Base-by-base conservation (phyloP, 108 stramenopile genomes). In the Hondaea fermentalgiana region DNA sequence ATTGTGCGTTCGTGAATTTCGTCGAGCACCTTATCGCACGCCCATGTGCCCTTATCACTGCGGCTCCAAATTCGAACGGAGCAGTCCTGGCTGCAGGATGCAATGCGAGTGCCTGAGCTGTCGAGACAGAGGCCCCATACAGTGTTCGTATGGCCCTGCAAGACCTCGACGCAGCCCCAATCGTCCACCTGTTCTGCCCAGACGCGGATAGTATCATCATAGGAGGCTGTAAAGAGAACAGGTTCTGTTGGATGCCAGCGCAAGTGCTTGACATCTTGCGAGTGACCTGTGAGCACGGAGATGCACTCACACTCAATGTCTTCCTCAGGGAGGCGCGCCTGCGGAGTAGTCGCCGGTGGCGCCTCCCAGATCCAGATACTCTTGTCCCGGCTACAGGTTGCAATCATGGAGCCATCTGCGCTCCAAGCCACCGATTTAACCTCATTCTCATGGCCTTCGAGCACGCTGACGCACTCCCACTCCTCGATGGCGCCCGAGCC, bases 301-400 rank as follows among this genome's bases (percentile, higher is more conserved):
- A 58, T 19, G 43, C 87, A 87, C 60, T 87, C 87, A 14, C 53
- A 60, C 8, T 90, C 87, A 29, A 51, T 16, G 5, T 87, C 58
- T 12, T 72, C 64, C 4, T 91, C 93, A 43, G 35, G 49, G 14
- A 83, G 53, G 69, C 12, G 95, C 95, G 53, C 97, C 95, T 57
- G 95, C 89, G 5, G 95, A 92, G 5, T 95, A 95, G 44, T 95
- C 92, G 35, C 96, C 87, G 89, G 94, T 94, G 35, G 43, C 53
- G 94, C 95, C 90, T 99, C 97, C 98, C 98, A 99, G 59, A 99
- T 91, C 99, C 99, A 99, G 59, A 99, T 96, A 57, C 95, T 96
- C 89, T 99, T 99, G 92, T 98, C 98, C n/a, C 98, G 92, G 23
- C 97, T 96, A 88, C 97, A 98, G 44, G 96, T 97, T 5, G 99